Conservation (phyloP, 2,329 filamentous ascomycete species). For the Ophiostoma tasmaniense region DNA sequence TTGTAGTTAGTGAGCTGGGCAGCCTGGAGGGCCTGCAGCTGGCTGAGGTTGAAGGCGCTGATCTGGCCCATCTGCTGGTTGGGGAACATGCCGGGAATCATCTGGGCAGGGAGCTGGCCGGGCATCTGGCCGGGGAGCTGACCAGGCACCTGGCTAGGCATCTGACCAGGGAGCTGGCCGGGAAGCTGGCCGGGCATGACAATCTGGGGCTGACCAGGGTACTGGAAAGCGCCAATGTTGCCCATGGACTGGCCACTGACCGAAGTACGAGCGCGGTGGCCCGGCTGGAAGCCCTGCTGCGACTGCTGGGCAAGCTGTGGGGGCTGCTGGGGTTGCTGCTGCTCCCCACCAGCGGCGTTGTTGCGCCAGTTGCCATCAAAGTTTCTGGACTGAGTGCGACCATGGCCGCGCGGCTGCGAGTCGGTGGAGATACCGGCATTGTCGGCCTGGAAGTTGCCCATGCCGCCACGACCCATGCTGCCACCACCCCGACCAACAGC, state of each 20-base stretch:
- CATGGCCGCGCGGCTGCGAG: slow-evolving; percentile 72
- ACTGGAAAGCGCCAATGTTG: slow-evolving; percentile 79
- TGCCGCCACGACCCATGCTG: slow-evolving; percentile 56
- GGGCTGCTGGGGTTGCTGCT: slow-evolving; percentile 35
- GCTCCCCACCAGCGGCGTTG: not conserved
- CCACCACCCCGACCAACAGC: slow-evolving; percentile 62
- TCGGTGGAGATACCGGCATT: slow-evolving; percentile 40
- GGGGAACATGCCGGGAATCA: slow-evolving; percentile 33
- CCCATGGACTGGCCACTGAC: slow-evolving; percentile 78
- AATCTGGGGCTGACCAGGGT: slow-evolving; percentile 76
- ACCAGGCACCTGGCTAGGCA: not conserved
- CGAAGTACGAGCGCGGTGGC: slow-evolving; percentile 78
- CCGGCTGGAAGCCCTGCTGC: slow-evolving; percentile 68
- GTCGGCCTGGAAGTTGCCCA: slow-evolving; percentile 44
- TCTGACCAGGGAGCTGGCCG: slow-evolving; percentile 31
- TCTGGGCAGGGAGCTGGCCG: not conserved
- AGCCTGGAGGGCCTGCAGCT: slow-evolving; percentile 67
- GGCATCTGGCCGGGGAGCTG: not conserved
- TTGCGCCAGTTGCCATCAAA: slow-evolving; percentile 94
- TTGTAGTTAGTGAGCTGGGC: slow-evolving; percentile 64
- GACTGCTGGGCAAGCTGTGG: slow-evolving; percentile 40
- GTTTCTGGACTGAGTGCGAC: slow-evolving; percentile 76
- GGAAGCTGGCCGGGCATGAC: slow-evolving; percentile 62
- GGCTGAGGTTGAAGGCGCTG: slow-evolving; percentile 78
- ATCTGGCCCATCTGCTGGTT: slow-evolving; percentile 50